Conservation (phyloP, 495 filamentous ascomycete species). For the Platismatia glauca region DNA sequence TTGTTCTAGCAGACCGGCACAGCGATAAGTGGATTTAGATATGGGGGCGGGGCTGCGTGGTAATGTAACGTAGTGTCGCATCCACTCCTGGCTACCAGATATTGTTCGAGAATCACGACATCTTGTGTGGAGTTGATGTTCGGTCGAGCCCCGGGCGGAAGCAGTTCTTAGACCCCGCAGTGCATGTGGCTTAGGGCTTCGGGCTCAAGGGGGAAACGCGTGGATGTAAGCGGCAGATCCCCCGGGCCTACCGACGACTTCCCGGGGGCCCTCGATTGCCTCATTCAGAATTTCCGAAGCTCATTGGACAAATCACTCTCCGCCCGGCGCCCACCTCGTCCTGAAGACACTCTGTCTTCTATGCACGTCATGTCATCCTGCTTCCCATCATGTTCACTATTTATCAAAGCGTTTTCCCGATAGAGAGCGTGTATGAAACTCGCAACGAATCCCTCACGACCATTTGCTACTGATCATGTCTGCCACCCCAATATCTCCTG, state of each 20-base stretch:
- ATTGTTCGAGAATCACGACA: conserved; percentile 28
- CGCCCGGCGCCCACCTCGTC: not conserved
- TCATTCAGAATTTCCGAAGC: not conserved
- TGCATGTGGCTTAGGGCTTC: not conserved
- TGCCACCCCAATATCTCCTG: conserved; percentile 15
- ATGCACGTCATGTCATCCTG: not conserved
- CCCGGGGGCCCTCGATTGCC: not conserved
- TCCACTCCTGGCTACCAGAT: conserved; percentile 11
- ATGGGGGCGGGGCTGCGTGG: too few species aligned
- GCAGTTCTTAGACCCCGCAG: not conserved
- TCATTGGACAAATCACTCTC: not conserved
- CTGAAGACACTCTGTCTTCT: not conserved
- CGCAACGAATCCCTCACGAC: not conserved
- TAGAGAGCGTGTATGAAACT: not conserved
- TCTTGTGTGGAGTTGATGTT: not conserved
- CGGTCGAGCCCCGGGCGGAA: not conserved
- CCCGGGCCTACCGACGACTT: too few species aligned
- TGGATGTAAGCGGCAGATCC: too few species aligned
- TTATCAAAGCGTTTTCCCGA: not conserved
- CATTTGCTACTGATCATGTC: conserved; percentile 19
- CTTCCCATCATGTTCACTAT: not conserved
- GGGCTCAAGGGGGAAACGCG: too few species aligned
- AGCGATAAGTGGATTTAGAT: too few species aligned
- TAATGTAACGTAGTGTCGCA: not conserved
- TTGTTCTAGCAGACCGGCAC: too few species aligned